phyloP scores from a whole-genome alignment of 345 rosid species.

The Raphanus sativus region DNA sequence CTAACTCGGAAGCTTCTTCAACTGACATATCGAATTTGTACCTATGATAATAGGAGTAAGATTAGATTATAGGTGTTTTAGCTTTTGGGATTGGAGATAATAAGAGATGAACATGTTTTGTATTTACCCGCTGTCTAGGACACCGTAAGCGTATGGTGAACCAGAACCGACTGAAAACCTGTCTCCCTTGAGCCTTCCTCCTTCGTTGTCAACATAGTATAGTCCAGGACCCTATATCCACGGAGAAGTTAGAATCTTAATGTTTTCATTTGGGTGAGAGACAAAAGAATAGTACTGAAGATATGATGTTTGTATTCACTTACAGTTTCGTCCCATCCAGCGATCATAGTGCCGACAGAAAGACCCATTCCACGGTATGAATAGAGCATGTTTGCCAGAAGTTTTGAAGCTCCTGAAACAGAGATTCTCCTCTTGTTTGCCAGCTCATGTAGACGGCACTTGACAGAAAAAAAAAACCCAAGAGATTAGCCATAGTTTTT shows the following conservation, averaged over 20 bases:
- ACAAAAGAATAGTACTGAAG: slow-evolving; percentile 14
- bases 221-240: slow-evolving; percentile 87
- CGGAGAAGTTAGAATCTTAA: neutral
- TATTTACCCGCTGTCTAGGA: slow-evolving; percentile 83
- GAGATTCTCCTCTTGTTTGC: slow-evolving; percentile 98
- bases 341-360: slow-evolving; percentile 98
- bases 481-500: slow-evolving; percentile 18
- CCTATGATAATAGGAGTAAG: slow-evolving; percentile 39
- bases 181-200: slow-evolving; percentile 93
- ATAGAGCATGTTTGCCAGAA: slow-evolving; percentile 95
- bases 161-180: slow-evolving; percentile 99
- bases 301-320: slow-evolving; percentile 19
- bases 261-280: slow-evolving; percentile 2
- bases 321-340: slow-evolving; percentile 99
- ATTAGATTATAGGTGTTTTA: neutral
- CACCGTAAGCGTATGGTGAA: slow-evolving; percentile 99
- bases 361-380: slow-evolving; percentile 99
- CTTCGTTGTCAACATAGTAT: slow-evolving; percentile 98
- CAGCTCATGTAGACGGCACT: slow-evolving; percentile 98
- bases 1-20: slow-evolving; percentile 94
- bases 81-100: neutral
- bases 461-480: slow-evolving; percentile 21
- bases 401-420: slow-evolving; percentile 96
- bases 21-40: slow-evolving; percentile 80
- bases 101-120: neutral